Base-by-base conservation (phyloP, 345 rosid species). In the Firmiana major region DNA sequence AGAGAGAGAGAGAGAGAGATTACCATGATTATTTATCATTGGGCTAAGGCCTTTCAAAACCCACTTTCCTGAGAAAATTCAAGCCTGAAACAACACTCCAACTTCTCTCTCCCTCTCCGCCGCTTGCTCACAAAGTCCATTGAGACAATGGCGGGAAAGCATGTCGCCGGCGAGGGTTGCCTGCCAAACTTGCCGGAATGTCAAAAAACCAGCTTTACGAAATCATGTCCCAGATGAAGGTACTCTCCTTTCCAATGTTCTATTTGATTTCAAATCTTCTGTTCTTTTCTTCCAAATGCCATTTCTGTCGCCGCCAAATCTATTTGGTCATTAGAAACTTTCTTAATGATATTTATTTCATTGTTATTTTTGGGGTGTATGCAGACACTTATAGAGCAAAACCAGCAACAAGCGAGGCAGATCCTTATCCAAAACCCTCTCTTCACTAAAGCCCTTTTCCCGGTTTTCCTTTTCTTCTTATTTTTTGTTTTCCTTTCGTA, bases 221-320 rank as follows among this genome's bases (percentile, higher is more conserved):
- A 10, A 96, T 96, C 40, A 89, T 93, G 98, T 89, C 88, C 51
- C 94, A 92, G 77, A 96, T 96, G 99, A 95, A 93, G 97, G 97
- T 73, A 57, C 42, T 75, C 53, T 19, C 15, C 43, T 49, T n/a
- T n/a, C n/a, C n/a, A n/a, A n/a, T n/a, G n/a, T n/a, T n/a, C n/a
- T n/a, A n/a, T n/a, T n/a, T n/a, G n/a, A n/a, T 40, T 46, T 5
- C 12, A 6, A 26, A 21, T 65, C 26, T 69, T 34, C 13, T 71
- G 73, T 71, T 48, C 38, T 43, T 57, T 75, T 62, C 67, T 26
- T 26, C 64, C 36, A 26, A 63, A 12, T 31, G 22, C 46, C 10
- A 21, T 9, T 17, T 36, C 13, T 60, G 40, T 28, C 10, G 21
- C 38, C 57, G 13, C 4, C 28, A 19, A 28, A 6, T 73, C n/a